Conservation (phyloP, 768 basidiomycete genomes). For the Tubosaeta sp. region DNA sequence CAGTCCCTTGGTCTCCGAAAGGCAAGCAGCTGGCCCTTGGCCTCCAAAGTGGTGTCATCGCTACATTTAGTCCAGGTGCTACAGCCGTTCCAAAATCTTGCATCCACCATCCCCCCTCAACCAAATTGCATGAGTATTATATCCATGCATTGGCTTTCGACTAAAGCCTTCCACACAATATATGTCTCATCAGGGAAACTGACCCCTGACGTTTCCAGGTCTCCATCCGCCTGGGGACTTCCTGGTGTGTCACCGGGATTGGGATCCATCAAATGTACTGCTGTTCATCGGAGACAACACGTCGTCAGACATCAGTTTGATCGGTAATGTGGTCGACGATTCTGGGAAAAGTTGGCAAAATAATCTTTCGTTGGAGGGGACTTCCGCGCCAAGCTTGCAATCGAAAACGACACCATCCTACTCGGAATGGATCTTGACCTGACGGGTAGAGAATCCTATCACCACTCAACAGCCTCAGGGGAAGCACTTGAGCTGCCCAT, state of each 20-base stretch:
- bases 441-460: slow-evolving; percentile 43
- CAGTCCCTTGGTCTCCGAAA: slow-evolving; percentile 84
- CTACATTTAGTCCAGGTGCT: slow-evolving; percentile 59
- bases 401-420: slow-evolving; percentile 63
- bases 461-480: slow-evolving; percentile 36
- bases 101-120: slow-evolving; percentile 52
- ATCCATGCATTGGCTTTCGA: slow-evolving; percentile 63
- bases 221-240: slow-evolving; percentile 30
- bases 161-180: slow-evolving; percentile 62
- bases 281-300: slow-evolving; percentile 47
- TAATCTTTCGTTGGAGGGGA: slow-evolving; percentile 46
- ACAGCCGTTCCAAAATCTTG: slow-evolving; percentile 52
- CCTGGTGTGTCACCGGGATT: slow-evolving; percentile 35
- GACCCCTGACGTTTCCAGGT: slow-evolving; percentile 26
- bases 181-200: slow-evolving; percentile 46
- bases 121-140: slow-evolving; percentile 41
- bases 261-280: slow-evolving; percentile 42
- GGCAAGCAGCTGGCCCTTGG: slow-evolving; percentile 82
- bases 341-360: slow-evolving; percentile 36
- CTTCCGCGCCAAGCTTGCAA: slow-evolving; percentile 55
- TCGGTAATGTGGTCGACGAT: slow-evolving; percentile 31
- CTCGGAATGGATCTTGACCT: slow-evolving; percentile 64
- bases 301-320: slow-evolving; percentile 46
- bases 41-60: slow-evolving; percentile 62
- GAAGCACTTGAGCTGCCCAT: slow-evolving; percentile 47